Base-by-base conservation (phyloP, 768 basidiomycete genomes). In the Rhodotorula babjevae region DNA sequence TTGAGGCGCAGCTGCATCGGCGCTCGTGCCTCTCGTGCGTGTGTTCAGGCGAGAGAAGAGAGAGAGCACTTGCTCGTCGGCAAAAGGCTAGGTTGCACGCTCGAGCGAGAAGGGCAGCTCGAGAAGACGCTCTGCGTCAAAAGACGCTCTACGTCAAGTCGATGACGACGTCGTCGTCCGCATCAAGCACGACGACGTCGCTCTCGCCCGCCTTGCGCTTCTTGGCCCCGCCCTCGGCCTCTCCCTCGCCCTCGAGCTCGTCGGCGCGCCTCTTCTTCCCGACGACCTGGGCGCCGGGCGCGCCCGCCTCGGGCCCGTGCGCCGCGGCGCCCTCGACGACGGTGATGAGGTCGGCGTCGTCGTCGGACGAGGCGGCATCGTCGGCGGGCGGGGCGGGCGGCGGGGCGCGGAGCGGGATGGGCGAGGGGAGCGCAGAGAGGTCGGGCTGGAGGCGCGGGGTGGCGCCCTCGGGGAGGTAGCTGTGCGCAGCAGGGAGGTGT, bases 191-290 rank as follows among this genome's bases (percentile, higher is more conserved):
- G 19, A 65, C 29, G 1, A 42, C 46, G 3, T 23, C 47, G 3
- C 25, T 23, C 21, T 42, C 59, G 5, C 50, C 65, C 31, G 27
- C 53, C 55, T 15, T 57, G 56, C 65, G 50, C 61, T 62, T 23
- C 36, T 69, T 61, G 19, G 18, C 18, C 44, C 44, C 71, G 11
- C 50, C 49, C 63, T 70, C 74, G 67, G 75, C 74, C 11, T 25
- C 53, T 61, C 46, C 67, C 52, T 47, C 61, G n/a, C 59, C 66
- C 11, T 57, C 72, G 14, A 78, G 52, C 29, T 76, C 77, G 0
- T 61, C 67, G 23, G 79, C 77, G 31, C 64, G 52, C 2, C 79
- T 47, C 65, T 78, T 77, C 66, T 68, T 72, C 14, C 68, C 72
- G 33, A 25, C n/a, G 3, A 64, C 61, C 42, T 31, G 33, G 3